Base-by-base conservation (phyloP, 2,329 filamentous ascomycete species). In the Pseudodiploospora longispora region DNA sequence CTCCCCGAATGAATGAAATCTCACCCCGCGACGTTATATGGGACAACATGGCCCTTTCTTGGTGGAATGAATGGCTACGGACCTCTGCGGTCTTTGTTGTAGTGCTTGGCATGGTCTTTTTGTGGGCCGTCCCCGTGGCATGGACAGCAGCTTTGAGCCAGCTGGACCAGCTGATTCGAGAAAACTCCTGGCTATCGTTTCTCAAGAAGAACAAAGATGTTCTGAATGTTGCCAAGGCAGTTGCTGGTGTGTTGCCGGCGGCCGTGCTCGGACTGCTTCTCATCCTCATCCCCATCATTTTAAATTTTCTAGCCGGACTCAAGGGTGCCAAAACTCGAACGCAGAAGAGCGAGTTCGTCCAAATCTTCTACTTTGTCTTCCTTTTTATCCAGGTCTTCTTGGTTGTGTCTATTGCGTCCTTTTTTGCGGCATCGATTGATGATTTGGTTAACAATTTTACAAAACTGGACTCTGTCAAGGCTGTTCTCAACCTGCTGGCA, bases 21-120 rank as follows among this genome's bases (percentile, higher is more conserved):
- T 88, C 89, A 6, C 93, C 93, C 1, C 83, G 83, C 36, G 90
- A 97, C 59, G 88, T 98, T 6, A 76, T 94, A 35, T 98, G 93
- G 93, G 87, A 94, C 52, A 98, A 98, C 59, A 91, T 98, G 83
- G 90, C 88, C 1, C 85, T 96, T 55, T 81, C 77, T 43, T 97
- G 93, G 91, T 97, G 90, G 89, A 83, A 91, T 50, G 78, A 83
- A 45, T 95, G 91, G 74, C 57, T 88, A 30, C 79, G 88, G 29
- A 82, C 81, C 2, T 75, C 70, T 32, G 60, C 83, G 6, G 83
- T 91, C 8, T 67, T 87, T 30, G 64, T 69, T 6, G 55, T 85
- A 27, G 82, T 95, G 6, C 62, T 74, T 32, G 85, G 73, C 5
- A 88, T 97, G 75, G 78, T 95, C 40, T 71, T 96, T 51, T 75